These are phyloP conservation scores for Ilyonectria destructans DNA, from an alignment of 2,329 filamentous ascomycete genomes.

Conservation along the genomic window DNA sequence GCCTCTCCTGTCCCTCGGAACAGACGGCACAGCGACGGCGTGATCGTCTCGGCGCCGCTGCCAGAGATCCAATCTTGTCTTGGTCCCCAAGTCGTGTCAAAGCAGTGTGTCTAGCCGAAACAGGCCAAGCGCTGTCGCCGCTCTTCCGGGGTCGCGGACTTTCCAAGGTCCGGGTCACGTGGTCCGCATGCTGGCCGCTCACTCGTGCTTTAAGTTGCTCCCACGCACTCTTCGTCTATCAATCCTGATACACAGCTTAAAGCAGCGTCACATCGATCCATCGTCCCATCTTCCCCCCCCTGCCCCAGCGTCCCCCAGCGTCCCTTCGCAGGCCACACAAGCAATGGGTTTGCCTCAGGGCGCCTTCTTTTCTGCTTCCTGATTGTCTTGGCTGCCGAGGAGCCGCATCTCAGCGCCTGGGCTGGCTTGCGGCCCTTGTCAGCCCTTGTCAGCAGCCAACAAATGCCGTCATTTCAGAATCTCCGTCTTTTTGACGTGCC, in stretches of 20 bases:
- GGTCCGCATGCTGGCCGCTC: background rate
- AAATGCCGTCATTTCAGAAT: slow-evolving; percentile 28
- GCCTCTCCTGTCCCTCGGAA: slow-evolving; percentile 41
- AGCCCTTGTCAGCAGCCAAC: slow-evolving; percentile 23
- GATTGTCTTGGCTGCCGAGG: slow-evolving; percentile 31
- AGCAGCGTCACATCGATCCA: slow-evolving; percentile 19
- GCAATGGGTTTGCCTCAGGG: slow-evolving; percentile 9
- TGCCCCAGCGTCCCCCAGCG: background rate
- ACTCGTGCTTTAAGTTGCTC: background rate
- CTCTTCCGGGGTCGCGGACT: background rate
- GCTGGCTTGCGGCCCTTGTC: background rate
- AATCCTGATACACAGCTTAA: background rate
- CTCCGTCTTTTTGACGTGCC: background rate
- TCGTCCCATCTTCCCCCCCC: slow-evolving; percentile 11
- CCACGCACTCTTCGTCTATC: background rate
- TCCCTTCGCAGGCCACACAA: slow-evolving; percentile 7
- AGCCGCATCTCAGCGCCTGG: slow-evolving; percentile 30
- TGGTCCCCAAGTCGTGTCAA: slow-evolving; percentile 23
- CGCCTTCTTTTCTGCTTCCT: slow-evolving; percentile 16
- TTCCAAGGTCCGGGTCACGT: slow-evolving; percentile 2
- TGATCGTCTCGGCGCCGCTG: slow-evolving; percentile 45
- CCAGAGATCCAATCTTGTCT: slow-evolving; percentile 35
- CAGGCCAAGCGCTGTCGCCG: slow-evolving; percentile 17
- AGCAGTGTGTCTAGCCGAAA: slow-evolving; percentile 11
- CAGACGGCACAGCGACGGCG: slow-evolving; percentile 48